Percentiles rank a stretch among this genome's conserved stretches.
Conservation (phyloP, 2,329 filamentous ascomycete genomes). For the Sporothrix inflata region DNA sequence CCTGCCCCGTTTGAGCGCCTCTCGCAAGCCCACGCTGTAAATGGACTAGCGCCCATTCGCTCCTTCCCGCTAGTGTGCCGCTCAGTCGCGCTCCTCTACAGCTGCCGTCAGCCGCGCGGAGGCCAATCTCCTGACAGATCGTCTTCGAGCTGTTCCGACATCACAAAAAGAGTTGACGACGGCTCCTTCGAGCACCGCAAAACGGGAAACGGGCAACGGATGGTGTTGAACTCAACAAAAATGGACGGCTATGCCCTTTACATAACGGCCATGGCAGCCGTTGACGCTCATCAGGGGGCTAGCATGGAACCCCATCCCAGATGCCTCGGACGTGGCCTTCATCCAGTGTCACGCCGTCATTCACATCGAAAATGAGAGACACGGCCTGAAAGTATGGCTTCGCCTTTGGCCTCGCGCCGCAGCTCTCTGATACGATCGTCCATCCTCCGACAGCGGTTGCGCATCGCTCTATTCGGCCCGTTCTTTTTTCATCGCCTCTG, state of each 20-base stretch:
- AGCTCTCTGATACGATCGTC: background rate
- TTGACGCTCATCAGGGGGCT: background rate
- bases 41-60: background rate
- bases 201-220: background rate
- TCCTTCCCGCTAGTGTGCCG: background rate
- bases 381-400: background rate
- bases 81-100: no score
- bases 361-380: background rate
- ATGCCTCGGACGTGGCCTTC: background rate
- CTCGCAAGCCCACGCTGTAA: constrained; percentile 2
- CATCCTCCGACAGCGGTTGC: background rate
- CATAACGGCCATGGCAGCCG: background rate
- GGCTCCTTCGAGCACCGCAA: background rate
- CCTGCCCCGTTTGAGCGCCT: background rate
- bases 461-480: background rate
- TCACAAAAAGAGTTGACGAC: background rate
- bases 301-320: background rate
- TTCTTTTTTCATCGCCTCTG: background rate
- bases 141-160: background rate
- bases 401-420: background rate
- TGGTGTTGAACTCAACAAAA: background rate
- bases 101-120: background rate
- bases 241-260: background rate
- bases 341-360: background rate
- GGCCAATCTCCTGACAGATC: background rate